Evolutionary conservation across 1,284 basidiomycete genomes (phyloP).

Genomic region (Ganoderma lucidum): DNA sequence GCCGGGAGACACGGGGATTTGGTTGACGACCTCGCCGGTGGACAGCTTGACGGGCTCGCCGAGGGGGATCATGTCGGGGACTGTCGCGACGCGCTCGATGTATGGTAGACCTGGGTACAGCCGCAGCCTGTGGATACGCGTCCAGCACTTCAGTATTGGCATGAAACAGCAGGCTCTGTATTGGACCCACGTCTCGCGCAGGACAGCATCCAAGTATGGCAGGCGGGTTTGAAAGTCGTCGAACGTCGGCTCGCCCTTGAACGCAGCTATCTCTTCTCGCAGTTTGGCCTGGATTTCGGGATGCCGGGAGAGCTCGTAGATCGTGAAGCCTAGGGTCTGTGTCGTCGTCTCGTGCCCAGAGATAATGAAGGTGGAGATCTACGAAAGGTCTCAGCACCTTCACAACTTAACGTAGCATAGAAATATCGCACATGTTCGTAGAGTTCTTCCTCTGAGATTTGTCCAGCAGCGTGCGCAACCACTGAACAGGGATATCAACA

Average conservation of each 20-base stretch:
- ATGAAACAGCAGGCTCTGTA: neutral
- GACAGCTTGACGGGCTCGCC: conserved; percentile 30
- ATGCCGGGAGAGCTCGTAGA: conserved; percentile 40
- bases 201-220: conserved; percentile 42
- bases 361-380: conserved; percentile 33
- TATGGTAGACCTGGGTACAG: conserved; percentile 34
- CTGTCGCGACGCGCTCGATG: conserved; percentile 31
- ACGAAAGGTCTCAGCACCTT: neutral
- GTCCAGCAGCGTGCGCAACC: conserved; percentile 2
- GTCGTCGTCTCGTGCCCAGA: conserved; percentile 40
- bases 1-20: conserved; percentile 33
- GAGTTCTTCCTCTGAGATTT: conserved; percentile 21
- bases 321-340: conserved; percentile 33
- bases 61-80: conserved; percentile 37
- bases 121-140: conserved; percentile 29
- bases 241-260: conserved; percentile 37
- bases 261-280: conserved; percentile 36
- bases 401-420: too few species aligned
- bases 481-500: conserved; percentile 2
- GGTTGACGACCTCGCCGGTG: conserved; percentile 28
- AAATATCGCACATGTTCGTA: conserved; percentile 21
- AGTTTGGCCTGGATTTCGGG: conserved; percentile 39
- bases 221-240: conserved; percentile 40
- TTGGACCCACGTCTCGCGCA: conserved; percentile 29
- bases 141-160: neutral